Evolutionary conservation across 129 eudicot species (phyloP).

Genomic region (Helianthus tuberosus): DNA sequence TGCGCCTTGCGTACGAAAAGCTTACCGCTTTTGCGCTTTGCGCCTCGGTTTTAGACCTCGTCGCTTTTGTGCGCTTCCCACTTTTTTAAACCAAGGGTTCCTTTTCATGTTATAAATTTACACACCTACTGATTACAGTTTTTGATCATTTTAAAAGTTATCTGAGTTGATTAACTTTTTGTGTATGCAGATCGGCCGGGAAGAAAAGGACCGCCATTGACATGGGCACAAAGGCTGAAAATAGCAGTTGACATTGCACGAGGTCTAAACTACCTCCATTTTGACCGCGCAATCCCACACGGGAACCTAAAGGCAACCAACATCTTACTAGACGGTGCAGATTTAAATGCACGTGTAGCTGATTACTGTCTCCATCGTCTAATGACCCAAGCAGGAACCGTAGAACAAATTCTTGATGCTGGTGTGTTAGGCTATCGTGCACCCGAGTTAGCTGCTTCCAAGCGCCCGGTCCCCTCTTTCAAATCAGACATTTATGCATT

Average conservation of each 20-base stretch:
- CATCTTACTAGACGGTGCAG: slow-evolving; percentile 74
- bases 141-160: no score
- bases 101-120: no score
- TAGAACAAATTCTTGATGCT: slow-evolving; percentile 92
- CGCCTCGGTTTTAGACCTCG: no score
- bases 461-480: slow-evolving; percentile 94
- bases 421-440: slow-evolving; percentile 98
- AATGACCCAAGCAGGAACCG: slow-evolving; percentile 96
- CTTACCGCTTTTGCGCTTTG: no score
- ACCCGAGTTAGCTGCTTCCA: slow-evolving; percentile 85
- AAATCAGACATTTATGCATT: slow-evolving; percentile 94
- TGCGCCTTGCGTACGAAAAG: no score
- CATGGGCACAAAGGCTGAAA: slow-evolving; percentile 94
- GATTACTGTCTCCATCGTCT: slow-evolving; percentile 97
- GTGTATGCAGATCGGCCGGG: slow-evolving; percentile 84
- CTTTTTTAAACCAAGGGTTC: no score
- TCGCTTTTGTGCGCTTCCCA: no score
- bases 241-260: slow-evolving; percentile 96
- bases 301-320: slow-evolving; percentile 98
- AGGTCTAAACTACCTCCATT: slow-evolving; percentile 98
- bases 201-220: slow-evolving; percentile 83
- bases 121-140: no score
- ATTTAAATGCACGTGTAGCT: slow-evolving; percentile 82
- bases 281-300: slow-evolving; percentile 95
- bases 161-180: background rate